Evolutionary conservation across 2,329 filamentous ascomycete genomes (phyloP), one percentile per base, ranked within the genome.

Genomic region (Pyricularia sp.): DNA sequence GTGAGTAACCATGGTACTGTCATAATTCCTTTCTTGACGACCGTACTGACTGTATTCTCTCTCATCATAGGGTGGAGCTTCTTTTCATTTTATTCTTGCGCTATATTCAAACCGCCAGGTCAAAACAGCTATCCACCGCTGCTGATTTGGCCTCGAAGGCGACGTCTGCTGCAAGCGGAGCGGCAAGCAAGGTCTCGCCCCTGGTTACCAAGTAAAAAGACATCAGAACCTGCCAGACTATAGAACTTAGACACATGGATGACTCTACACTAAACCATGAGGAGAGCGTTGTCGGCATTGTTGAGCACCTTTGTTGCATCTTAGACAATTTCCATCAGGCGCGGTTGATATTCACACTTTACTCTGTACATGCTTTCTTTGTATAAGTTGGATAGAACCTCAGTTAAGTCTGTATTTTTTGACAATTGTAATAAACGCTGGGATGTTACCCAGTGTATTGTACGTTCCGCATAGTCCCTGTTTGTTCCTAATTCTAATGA

Each of bases 51-150:
- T 28, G 31, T 64, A 26, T 12, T 65, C 6, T 17, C 28, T 59
- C 67, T 4, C 59, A n/a, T 17, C 61, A 26, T 70, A 93, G 92
- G 73, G 92, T 98, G 79, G 95, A 98, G 78, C 82, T 98, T 20
- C 78, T 93, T 64, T 98, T 97, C 77, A 83, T 98, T 71, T 81
- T 97, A 31, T 85, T 99, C 67, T 89, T 97, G 79, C 88, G 92
- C 74, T 97, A 95, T 74, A 76, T 97, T 68, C 87, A 89, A 73
- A 87, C 88, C 73, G 74, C 96, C 69, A 88, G 87, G 74, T 85
- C 88, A 64, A 84, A 90, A 72, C 90, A 91, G 77, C 81, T 97
- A 63, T 85, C 87, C 72, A 91, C 89, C 69, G 83, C 88, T 20
- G 88, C 89, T 14, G 84, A 88, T 67, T 74, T 88, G 67, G 88